Evolutionary conservation across 305 asterid species (phyloP), one percentile per base, ranked within the genome.

Genomic region (Striga hermonthica): DNA sequence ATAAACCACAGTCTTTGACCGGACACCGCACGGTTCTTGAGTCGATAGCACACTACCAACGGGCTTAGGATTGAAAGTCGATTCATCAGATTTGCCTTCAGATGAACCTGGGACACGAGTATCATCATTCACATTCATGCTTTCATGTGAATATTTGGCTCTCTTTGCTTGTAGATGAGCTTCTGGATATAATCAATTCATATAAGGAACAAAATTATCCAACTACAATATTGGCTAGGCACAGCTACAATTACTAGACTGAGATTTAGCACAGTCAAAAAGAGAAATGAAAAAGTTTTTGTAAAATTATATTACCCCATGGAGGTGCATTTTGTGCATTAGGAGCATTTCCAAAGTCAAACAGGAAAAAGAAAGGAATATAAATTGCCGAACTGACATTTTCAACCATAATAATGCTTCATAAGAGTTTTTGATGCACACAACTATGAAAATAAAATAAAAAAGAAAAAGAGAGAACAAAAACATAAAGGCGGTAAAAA

Each of bases 1-100:
- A 2, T 14, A 67, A 49, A 86, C 75, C 34, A 87, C 66, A 7
- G 76, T 76, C 80, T 80, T 87, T 49, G 52, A 16, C 3, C 11
- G 47, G 57, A 60, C 14, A 5, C 8, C 6, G 7, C 34, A 34
- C 59, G 53, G 47, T 66, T 53, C 64, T 28, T 64, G 81, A 65
- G 31, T 67, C 4, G 68, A 48, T 60, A 40, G 63, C 65, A 54
- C 71, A 14, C 31, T 2, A 22, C 54, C 36, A 40, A 34, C 73
- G 45, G 68, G 57, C 47, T 64, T 67, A 9, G 60, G 60, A 55
- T 55, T 12, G 13, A 22, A 22, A 53, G 13, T 55, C 15, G 60
- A 55, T 7, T 10, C 60, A 31, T 34, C 12, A 35, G 72, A 45
- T 6, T 69, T 38, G 7, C 57, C 11, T 31, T 67, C 62, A 13